These are phyloP conservation scores for Lactuca saligna DNA, from an alignment of 129 eudicot genomes.

Conservation along the genomic window DNA sequence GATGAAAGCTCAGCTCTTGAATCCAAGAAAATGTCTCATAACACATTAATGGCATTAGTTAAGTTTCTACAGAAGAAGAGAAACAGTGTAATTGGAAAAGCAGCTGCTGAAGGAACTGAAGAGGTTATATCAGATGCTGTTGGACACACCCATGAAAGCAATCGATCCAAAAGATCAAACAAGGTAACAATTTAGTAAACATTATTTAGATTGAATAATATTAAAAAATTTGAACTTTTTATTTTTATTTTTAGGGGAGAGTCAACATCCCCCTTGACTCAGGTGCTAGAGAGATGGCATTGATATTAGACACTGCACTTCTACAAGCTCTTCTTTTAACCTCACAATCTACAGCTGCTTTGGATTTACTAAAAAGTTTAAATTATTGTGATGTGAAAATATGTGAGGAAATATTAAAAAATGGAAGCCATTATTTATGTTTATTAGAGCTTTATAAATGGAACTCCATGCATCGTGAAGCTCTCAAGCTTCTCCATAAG, in stretches of 20 bases:
- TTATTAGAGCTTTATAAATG: slow-evolving; percentile 77
- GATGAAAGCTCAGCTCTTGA: slow-evolving; percentile 71
- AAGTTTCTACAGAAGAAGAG: slow-evolving; percentile 92
- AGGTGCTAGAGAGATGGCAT: slow-evolving; percentile 51
- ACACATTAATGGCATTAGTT: slow-evolving; percentile 91
- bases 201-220: too few relatives aligned
- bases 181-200: slow-evolving; percentile 47
- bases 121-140: slow-evolving; percentile 94
- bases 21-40: slow-evolving; percentile 90
- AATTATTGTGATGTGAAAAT: too few relatives aligned
- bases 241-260: slow-evolving; percentile 60
- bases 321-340: slow-evolving; percentile 87
- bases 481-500: slow-evolving; percentile 78
- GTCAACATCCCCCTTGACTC: slow-evolving; percentile 37
- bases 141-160: slow-evolving; percentile 31
- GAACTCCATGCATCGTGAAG: slow-evolving; percentile 92
- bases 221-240: slow-evolving; percentile 5
- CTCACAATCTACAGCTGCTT: slow-evolving; percentile 73
- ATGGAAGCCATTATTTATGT: slow-evolving; percentile 22
- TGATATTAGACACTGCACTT: slow-evolving; percentile 91
- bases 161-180: background rate
- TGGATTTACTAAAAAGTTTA: slow-evolving; percentile 47
- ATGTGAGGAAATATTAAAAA: too few relatives aligned
- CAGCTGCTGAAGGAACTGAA: slow-evolving; percentile 95
- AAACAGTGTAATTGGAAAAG: slow-evolving; percentile 70